These are phyloP conservation scores for Thermochaetoides thermophila DNA, from an alignment of 495 filamentous ascomycete species.

Conservation along the genomic window DNA sequence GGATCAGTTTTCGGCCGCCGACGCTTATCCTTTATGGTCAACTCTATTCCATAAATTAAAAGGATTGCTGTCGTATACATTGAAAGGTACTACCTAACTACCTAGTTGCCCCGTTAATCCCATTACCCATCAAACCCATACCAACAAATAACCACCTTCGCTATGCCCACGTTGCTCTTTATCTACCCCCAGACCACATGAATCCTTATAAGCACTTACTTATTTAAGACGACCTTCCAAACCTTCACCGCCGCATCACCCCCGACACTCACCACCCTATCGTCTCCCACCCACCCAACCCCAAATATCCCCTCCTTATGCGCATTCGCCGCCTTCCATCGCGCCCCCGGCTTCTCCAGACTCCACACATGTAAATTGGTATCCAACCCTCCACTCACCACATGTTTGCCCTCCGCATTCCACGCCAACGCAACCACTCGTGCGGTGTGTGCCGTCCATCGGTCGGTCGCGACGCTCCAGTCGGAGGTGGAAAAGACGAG, in stretches of 20 bases:
- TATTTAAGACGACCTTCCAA: no score
- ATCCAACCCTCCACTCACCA: constrained; percentile 74
- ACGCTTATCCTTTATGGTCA: not conserved
- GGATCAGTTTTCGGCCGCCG: not conserved
- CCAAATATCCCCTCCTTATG: constrained; percentile 93
- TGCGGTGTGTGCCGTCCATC: constrained; percentile 88
- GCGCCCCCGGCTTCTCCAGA: constrained; percentile 62
- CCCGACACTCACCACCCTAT: constrained; percentile 60
- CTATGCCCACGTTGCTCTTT: no score
- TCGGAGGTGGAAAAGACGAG: constrained; percentile 50
- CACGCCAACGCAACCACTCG: constrained; percentile 72
- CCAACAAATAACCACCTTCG: no score
- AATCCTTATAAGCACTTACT: no score
- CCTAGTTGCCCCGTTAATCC: no score
- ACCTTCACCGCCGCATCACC: constrained; percentile 84
- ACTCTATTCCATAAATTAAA: no score
- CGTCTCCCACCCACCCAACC: constrained; percentile 55
- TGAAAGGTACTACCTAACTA: no score
- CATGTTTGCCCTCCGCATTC: constrained; percentile 59
- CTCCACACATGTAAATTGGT: constrained; percentile 91
- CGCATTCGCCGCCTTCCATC: constrained; percentile 64
- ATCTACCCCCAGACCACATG: no score
- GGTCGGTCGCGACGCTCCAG: constrained; percentile 48
- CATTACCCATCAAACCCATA: no score
- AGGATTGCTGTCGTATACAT: no score